Evolutionary conservation across 345 rosid genomes (phyloP).

Genomic region (Fremontodendron californicum): DNA sequence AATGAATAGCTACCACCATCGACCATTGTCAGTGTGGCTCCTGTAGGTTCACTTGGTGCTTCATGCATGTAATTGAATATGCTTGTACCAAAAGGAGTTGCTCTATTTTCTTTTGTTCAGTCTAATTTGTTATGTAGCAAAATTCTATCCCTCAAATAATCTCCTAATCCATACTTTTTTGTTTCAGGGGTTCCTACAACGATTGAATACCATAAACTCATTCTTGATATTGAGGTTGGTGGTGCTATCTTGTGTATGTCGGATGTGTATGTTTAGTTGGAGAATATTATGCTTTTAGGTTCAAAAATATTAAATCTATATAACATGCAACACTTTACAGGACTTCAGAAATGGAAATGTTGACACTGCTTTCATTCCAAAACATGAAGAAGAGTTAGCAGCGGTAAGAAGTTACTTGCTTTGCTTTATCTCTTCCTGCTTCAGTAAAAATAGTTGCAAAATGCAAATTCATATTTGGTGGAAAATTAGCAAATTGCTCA

Average conservation of each 20-base stretch:
- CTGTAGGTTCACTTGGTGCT: not conserved
- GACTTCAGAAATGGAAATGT: slow-evolving; percentile 94
- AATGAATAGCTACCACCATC: not conserved
- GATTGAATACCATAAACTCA: slow-evolving; percentile 90
- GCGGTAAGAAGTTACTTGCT: slow-evolving; percentile 45
- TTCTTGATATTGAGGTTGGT: slow-evolving; percentile 89
- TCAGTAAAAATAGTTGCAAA: not conserved
- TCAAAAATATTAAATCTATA: not conserved
- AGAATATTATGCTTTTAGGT: not conserved
- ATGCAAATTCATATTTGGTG: not conserved
- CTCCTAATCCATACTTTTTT: not conserved
- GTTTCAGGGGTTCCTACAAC: slow-evolving; percentile 91
- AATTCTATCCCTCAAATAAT: slow-evolving; percentile 6
- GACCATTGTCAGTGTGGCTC: not conserved
- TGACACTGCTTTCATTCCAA: slow-evolving; percentile 96
- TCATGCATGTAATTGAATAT: not conserved
- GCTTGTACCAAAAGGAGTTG: not conserved
- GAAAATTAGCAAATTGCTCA: not conserved
- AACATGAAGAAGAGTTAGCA: slow-evolving; percentile 83
- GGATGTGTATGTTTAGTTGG: not conserved
- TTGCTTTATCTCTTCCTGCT: not conserved
- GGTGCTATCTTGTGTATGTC: slow-evolving; percentile 6
- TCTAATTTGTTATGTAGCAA: slow-evolving; percentile 1
- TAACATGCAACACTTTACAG: slow-evolving; percentile 35
- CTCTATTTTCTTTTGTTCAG: not conserved